Conservation (phyloP, 2,329 filamentous ascomycete species). For the Plectosphaerella plurivora region DNA sequence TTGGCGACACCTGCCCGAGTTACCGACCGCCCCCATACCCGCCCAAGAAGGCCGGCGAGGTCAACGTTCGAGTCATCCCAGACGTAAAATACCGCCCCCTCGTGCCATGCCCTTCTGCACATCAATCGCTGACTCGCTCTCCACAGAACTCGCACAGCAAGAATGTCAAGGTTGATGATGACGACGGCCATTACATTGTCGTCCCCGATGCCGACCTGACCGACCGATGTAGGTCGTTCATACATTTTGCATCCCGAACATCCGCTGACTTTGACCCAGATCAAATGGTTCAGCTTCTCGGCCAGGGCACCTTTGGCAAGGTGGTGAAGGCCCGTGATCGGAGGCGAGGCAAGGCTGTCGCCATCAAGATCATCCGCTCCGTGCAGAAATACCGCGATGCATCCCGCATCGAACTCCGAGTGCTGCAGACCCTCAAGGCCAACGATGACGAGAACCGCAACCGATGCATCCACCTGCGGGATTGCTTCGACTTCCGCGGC, state of each 20-base stretch:
- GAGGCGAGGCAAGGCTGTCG: conserved; percentile 71
- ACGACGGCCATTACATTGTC: conserved; percentile 96
- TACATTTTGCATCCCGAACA: no score
- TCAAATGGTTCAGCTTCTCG: conserved; percentile 81
- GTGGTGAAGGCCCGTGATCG: conserved; percentile 90
- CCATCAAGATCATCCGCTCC: conserved; percentile 96
- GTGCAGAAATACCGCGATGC: conserved; percentile 98
- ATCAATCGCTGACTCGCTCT: no score
- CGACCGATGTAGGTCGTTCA: conserved; percentile 78
- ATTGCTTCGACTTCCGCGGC: conserved; percentile 95
- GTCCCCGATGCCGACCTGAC: conserved; percentile 82
- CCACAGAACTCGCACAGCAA: conserved; percentile 32
- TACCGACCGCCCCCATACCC: conserved; percentile 87
- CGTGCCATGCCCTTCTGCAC: no score
- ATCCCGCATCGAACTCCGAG: conserved; percentile 87
- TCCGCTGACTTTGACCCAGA: conserved; percentile 45
- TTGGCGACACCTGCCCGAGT: conserved; percentile 66
- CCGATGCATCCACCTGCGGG: conserved; percentile 91
- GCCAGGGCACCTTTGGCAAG: conserved; percentile 97
- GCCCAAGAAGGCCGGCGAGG: conserved; percentile 83
- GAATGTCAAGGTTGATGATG: conserved; percentile 81
- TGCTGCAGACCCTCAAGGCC: conserved; percentile 83
- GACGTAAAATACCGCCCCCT: conserved; percentile 48
- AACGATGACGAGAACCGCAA: conserved; percentile 93
- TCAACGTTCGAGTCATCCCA: conserved; percentile 56